These are phyloP conservation scores for Podospora anserina DNA, from an alignment of 495 filamentous ascomycete species.

Conservation along the genomic window DNA sequence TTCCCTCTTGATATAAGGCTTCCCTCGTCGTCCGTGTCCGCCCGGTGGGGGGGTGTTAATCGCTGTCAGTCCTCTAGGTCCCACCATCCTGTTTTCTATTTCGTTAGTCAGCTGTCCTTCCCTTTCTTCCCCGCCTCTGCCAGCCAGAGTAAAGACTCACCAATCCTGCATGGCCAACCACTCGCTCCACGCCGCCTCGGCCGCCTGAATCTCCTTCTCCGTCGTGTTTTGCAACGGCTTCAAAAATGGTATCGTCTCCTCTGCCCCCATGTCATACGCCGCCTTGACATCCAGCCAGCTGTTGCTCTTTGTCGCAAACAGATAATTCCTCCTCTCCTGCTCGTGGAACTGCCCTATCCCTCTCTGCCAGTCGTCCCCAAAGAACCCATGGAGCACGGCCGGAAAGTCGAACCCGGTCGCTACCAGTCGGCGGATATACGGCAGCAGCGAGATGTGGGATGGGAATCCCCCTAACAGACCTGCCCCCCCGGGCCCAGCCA, in stretches of 20 bases:
- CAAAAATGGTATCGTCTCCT: slow-evolving; percentile 83
- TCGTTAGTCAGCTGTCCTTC: background rate
- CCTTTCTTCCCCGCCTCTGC: background rate
- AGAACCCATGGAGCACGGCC: slow-evolving; percentile 85
- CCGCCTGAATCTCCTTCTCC: slow-evolving; percentile 76
- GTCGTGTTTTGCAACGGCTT: slow-evolving; percentile 70
- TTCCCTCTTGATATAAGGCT: slow-evolving; percentile 3
- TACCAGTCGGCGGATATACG: slow-evolving; percentile 86
- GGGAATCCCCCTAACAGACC: background rate
- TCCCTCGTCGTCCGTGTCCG: slow-evolving; percentile 16
- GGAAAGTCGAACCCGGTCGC: slow-evolving; percentile 88
- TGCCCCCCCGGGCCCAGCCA: slow-evolving; percentile 2
- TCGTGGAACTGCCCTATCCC: slow-evolving; percentile 83
- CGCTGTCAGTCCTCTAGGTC: slow-evolving; percentile 47
- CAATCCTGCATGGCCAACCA: slow-evolving; percentile 95
- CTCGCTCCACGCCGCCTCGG: slow-evolving; percentile 77
- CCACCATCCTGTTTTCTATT: slow-evolving; percentile 58
- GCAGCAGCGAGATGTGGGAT: slow-evolving; percentile 68
- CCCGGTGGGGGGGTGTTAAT: background rate
- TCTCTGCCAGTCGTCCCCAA: slow-evolving; percentile 81
- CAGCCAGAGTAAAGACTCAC: slow-evolving; percentile 28
- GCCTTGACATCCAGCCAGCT: slow-evolving; percentile 85
- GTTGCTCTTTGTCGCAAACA: slow-evolving; percentile 90
- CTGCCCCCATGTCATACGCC: slow-evolving; percentile 77
- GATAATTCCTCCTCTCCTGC: slow-evolving; percentile 86